Base-by-base conservation (phyloP, 495 filamentous ascomycete species). In the Hypoxylon fragiforme region DNA sequence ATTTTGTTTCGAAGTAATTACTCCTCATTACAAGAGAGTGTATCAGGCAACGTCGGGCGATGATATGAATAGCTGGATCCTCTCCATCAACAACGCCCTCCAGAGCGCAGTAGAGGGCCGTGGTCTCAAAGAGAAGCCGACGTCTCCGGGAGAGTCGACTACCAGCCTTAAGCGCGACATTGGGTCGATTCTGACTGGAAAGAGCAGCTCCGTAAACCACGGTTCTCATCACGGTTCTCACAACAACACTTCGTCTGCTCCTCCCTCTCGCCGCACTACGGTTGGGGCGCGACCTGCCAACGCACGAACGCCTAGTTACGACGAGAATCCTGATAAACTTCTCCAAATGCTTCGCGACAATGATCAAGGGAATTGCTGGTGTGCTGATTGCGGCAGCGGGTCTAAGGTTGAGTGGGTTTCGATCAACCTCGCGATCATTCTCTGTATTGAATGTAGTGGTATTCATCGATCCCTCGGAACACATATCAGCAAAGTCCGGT, bases 1-100 rank as follows among this genome's bases (percentile, higher is more conserved):
- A 12, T 99, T 99, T 73, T 97, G 92, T 69, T 99, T 97, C 64
- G 94, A 99, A 73, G 88, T 97, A 24, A 97, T 99, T 38, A 99
- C 94, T 1, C 94, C 94, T 20, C 89, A 96, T 19, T 99, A 84
- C 73, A 97, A 94, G 62, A 87, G 94, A 41, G 92, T 97, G 16
- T 99, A 97, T 62, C 94, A 99, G 71, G 95, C 94, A 55, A 95
- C 92, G 14, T 96, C 92, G 0, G 95, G 96, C 69, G 94, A 97
- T 20, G 94, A 99, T 63, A 96, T 97, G 92, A 88, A 84, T 58
- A 92, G 81, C 63, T 99, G 94, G 94, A 97, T 99, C 59, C 81
- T 85, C 14, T 88, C 94, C 22, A 92, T 99, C 71, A 97, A 97
- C 68, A 99, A 97, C 66, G 94, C 94, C 13, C 76, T 97, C 22